Conservation (phyloP, 31 red algal genomes). For the Porphyra umbilicalis region DNA sequence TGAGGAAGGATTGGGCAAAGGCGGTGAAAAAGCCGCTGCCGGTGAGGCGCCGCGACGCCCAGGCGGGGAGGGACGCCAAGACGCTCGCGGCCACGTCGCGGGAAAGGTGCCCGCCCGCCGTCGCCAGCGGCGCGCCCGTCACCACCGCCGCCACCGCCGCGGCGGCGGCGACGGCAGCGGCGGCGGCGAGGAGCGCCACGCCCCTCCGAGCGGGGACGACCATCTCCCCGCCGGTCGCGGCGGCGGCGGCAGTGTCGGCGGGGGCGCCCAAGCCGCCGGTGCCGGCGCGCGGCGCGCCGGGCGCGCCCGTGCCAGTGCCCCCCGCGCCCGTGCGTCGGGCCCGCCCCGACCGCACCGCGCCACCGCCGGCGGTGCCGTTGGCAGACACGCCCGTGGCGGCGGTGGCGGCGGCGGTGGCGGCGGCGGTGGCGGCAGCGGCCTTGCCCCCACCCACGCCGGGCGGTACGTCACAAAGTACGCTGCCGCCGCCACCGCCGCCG, state of each 20-base stretch:
- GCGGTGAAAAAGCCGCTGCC: slow-evolving; percentile 53
- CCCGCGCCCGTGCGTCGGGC: too few species aligned
- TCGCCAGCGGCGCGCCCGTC: not conserved
- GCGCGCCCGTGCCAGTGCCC: not conserved
- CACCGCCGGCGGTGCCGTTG: too few species aligned
- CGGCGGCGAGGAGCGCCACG: not conserved
- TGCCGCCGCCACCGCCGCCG: not conserved
- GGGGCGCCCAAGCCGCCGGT: not conserved
- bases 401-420: not conserved
- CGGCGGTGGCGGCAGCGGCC: not conserved
- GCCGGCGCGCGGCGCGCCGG: not conserved
- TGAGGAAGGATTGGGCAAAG: slow-evolving; percentile 57
- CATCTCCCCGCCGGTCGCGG: not conserved
- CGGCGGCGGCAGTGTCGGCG: not conserved
- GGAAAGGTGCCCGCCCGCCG: not conserved
- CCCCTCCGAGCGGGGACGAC: not conserved
- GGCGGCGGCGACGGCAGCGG: not conserved
- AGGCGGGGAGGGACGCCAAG: slow-evolving; percentile 8
- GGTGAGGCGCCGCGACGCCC: not conserved
- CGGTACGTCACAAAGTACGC: not conserved
- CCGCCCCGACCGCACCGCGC: too few species aligned
- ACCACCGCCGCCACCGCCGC: not conserved
- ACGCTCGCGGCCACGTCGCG: not conserved
- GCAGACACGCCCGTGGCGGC: not conserved
- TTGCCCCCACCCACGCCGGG: not conserved